A percentile compares a stretch with the other conserved stretches of the same genome.
Conservation (phyloP, 306 rosid species). For the Fragaria vesca region DNA sequence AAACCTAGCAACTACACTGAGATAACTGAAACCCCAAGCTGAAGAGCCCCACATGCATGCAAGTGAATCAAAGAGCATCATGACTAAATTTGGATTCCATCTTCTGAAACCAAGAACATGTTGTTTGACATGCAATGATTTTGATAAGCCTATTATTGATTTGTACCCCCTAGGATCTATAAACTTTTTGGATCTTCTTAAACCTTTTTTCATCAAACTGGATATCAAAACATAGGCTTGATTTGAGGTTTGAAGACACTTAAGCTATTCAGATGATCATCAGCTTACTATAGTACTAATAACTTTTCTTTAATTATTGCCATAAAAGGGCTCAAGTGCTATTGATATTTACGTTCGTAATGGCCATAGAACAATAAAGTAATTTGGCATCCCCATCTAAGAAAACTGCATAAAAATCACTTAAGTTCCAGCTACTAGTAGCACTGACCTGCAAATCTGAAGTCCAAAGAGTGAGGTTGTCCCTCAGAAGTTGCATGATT, state of each 20-base stretch:
- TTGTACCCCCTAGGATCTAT: neutral
- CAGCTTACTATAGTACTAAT: neutral
- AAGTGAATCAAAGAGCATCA: neutral
- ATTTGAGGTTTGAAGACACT: neutral
- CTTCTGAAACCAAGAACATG: neutral
- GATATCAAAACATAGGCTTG: neutral
- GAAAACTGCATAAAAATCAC: neutral
- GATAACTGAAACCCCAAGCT: neutral
- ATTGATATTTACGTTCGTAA: neutral
- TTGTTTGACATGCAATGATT: too few species aligned
- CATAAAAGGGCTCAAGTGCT: neutral
- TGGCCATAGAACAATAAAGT: neutral
- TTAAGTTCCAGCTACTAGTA: neutral
- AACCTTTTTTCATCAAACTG: neutral
- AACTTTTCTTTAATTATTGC: neutral
- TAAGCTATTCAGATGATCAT: neutral
- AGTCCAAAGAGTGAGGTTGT: too few species aligned
- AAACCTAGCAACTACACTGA: neutral
- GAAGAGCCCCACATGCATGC: neutral
- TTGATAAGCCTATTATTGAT: neutral
- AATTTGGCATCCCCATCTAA: neutral
- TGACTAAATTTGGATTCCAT: neutral
- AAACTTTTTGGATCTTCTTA: neutral
- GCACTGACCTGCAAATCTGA: constrained; percentile 42
- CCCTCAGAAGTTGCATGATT: constrained; percentile 46